Evolutionary conservation across 306 rosid genomes (phyloP), one percentile per base, ranked within the genome.

Genomic region (Neltuma alba): DNA sequence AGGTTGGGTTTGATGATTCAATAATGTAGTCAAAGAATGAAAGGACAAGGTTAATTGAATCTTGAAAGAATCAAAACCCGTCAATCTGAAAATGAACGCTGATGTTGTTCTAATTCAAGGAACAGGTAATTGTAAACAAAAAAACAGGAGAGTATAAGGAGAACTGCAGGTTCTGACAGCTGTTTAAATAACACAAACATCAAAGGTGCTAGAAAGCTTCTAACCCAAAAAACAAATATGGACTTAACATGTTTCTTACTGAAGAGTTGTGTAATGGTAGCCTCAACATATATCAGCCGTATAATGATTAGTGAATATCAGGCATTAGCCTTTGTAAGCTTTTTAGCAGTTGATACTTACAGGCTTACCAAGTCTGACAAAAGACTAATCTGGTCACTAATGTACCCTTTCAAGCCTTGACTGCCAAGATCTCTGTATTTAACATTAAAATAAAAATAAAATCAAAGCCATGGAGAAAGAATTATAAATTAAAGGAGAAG

Each of bases 281-380:
- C 58, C 75, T 70, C 27, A 21, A 61, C 16, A 79, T 12, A 63
- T 57, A 23, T 45, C 42, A 63, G 70, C 61, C 52, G 37, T 57
- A 36, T 50, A 40, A 50, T 58, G 63, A 79, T 79, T 50, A 48
- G 66, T 60, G 70, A 82, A 83, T 80, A 65, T 76, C 77, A 23
- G 80, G 80, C 42, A 72, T 76, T 40, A 80, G 76, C 33, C 58
- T 80, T 76, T 76, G 7, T 41, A 37, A 83, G 41, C 47, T 86
- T 25, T 25, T 67, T 60, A 71, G 81, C 81, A 58, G 82, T 40
- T 79, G 93, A 87, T 92, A 90, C 99, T 92, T 90, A 95, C 99
- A 95, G 87, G 94, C 94, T 95, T 84, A 89, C 93, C 94, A 95
- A 88, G 89, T 95, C 90, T 58, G 94, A 61, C 97, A 95, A 87